phyloP scores from a whole-genome alignment of 805 yeast genomes.

The Teunomyces gatunensis region DNA sequence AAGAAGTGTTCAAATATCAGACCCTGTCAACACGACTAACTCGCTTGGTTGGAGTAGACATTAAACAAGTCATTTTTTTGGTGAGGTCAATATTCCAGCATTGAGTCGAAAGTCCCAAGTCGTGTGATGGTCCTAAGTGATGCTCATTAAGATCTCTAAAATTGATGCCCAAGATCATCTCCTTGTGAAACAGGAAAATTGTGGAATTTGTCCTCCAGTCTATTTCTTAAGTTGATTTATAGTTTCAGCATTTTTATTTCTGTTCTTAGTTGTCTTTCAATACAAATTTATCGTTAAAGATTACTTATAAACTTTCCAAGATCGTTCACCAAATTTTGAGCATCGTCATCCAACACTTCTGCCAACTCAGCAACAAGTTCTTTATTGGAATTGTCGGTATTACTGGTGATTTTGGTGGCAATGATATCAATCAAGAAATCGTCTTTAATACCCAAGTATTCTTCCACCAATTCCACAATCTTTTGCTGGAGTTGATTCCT shows the following conservation, averaged over 20 bases:
- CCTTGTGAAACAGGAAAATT: neutral
- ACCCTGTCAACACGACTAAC: conserved; percentile 67
- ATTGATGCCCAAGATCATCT: conserved; percentile 5
- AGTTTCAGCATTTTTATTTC: neutral
- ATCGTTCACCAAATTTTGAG: conserved; percentile 39
- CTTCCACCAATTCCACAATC: conserved; percentile 46
- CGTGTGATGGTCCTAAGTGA: neutral
- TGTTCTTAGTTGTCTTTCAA: neutral
- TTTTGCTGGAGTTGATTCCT: conserved; percentile 28
- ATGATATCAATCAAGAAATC: conserved; percentile 48
- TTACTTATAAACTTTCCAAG: conserved; percentile 28
- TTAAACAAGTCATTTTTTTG: neutral
- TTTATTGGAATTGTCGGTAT: conserved; percentile 29
- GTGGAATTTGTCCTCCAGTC: neutral
- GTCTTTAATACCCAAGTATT: conserved; percentile 53
- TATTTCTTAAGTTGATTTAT: neutral
- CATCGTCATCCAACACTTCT: conserved; percentile 53
- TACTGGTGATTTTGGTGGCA: conserved; percentile 30
- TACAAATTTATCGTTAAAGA: neutral
- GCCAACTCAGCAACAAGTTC: conserved; percentile 43
- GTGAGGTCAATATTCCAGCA: neutral
- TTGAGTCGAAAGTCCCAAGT: conserved; percentile 1
- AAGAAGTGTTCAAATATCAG: conserved; percentile 50
- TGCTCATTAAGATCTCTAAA: neutral
- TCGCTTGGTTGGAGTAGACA: conserved; percentile 61